Evolutionary conservation across 345 rosid genomes (phyloP), one percentile per base, ranked within the genome.

Genomic region (Populus deltoides): DNA sequence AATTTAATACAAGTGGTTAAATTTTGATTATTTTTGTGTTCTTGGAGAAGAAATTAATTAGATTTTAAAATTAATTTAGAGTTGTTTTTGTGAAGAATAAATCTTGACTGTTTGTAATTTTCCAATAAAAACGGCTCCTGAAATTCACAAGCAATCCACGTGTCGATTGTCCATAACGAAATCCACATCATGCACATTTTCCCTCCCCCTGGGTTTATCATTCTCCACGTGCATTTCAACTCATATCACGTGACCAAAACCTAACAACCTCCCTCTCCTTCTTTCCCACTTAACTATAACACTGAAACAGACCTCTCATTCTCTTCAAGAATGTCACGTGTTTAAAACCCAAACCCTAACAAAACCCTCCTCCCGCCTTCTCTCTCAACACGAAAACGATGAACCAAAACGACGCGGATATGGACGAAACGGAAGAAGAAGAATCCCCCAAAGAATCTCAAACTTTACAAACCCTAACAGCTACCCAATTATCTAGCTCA

Each of bases 401-500:
- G 79, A 81, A 17, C 70, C 73, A 65, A 43, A 61, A 71, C n/a
- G 73, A 71, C 29, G 57, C 66, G 68, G 38, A 51, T 53, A 66
- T 66, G 57, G 79, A 71, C 66, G 75, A 76, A 27, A 31, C 76
- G 8, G 9, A 16, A 8, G 71, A 68, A 8, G 80, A 74, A 39
- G 80, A 74, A 39, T 65, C 86, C 24, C 71, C 38, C 29, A 22
- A 81, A 6, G 85, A 75, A 77, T 72, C 82, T 49, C 84, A 78
- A 51, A 68, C 86, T 29, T 74, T 92, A 2, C 85, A 84, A 69
- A 35, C 82, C 78, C 71, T 90, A 71, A 76, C 85, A 11, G 57
- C 82, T 0, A 85, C 79, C 45, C 82, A 92, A 68, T 79, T 94
- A 62, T 74, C 87, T 29, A 78, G 86, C 12, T 85, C 91, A 17